phyloP scores from a whole-genome alignment of 371 early-diverging fungal species.

The Rhizomucor miehei region DNA sequence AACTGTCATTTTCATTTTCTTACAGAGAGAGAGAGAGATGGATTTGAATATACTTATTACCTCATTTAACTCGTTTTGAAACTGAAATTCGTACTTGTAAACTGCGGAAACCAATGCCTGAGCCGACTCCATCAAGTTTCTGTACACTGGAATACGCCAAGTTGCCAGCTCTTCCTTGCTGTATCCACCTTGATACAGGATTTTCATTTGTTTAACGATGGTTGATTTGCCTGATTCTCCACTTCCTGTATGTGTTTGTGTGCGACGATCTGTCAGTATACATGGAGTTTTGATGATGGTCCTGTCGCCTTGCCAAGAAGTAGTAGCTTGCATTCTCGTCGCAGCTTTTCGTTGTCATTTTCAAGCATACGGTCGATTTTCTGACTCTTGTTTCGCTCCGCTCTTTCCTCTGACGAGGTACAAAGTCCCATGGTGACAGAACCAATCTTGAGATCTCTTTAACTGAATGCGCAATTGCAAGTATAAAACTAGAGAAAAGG shows the following conservation, averaged over 20 bases:
- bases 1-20: not conserved
- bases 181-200: constrained; percentile 90
- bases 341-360: constrained; percentile 52
- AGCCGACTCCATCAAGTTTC: constrained; percentile 79
- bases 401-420: constrained; percentile 65
- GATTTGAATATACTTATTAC: too few species aligned
- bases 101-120: constrained; percentile 63
- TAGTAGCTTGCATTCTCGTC: constrained; percentile 72
- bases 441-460: too few species aligned
- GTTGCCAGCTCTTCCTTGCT: constrained; percentile 71
- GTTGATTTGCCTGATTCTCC: constrained; percentile 94
- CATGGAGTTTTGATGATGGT: not conserved
- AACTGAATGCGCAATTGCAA: too few species aligned
- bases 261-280: not conserved
- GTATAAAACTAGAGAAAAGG: too few species aligned
- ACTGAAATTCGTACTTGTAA: constrained; percentile 49
- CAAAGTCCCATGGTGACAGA: constrained; percentile 65
- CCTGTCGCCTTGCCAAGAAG: constrained; percentile 70
- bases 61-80: constrained; percentile 37
- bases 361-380: constrained; percentile 63
- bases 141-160: constrained; percentile 74
- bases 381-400: constrained; percentile 50
- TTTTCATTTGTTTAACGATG: constrained; percentile 92
- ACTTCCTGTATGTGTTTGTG: constrained; percentile 47
- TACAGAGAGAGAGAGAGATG: not conserved